Evolutionary conservation across 306 rosid species (phyloP).

Genomic region (Carpinus viminea): DNA sequence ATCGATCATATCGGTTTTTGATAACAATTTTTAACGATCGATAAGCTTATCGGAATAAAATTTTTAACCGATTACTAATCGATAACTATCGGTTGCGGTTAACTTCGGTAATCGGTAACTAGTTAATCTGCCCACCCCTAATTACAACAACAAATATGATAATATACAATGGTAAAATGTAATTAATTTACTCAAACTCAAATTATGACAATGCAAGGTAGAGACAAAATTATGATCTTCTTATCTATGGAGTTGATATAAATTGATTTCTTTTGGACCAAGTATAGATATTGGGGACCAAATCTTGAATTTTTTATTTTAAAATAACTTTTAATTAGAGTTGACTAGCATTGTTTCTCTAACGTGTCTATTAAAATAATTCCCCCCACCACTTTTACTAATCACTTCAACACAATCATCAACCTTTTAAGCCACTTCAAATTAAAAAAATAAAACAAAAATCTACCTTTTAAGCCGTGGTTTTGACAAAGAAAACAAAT

Average conservation of each 20-base stretch:
- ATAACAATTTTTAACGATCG: too few relatives aligned
- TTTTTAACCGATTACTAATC: too few relatives aligned
- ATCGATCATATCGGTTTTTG: too few relatives aligned
- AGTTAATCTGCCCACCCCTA: too few relatives aligned
- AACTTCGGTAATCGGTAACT: too few relatives aligned
- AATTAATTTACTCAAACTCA: not conserved
- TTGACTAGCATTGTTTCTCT: not conserved
- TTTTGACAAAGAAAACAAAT: not conserved
- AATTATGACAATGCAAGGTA: not conserved
- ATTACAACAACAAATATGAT: not conserved
- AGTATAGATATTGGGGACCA: constrained; percentile 6
- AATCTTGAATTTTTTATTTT: not conserved
- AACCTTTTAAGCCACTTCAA: not conserved
- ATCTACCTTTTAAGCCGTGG: too few relatives aligned
- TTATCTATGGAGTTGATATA: not conserved
- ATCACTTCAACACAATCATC: not conserved
- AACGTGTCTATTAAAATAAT: not conserved
- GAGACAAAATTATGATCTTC: not conserved
- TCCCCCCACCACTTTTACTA: not conserved
- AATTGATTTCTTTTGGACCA: not conserved
- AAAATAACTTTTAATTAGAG: not conserved
- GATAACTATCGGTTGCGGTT: too few relatives aligned
- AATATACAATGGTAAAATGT: not conserved
- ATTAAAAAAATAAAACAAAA: not conserved
- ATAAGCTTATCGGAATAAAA: too few relatives aligned